Evolutionary conservation across 2,329 filamentous ascomycete species (phyloP).

Genomic region (Cordyceps fumosorosea): DNA sequence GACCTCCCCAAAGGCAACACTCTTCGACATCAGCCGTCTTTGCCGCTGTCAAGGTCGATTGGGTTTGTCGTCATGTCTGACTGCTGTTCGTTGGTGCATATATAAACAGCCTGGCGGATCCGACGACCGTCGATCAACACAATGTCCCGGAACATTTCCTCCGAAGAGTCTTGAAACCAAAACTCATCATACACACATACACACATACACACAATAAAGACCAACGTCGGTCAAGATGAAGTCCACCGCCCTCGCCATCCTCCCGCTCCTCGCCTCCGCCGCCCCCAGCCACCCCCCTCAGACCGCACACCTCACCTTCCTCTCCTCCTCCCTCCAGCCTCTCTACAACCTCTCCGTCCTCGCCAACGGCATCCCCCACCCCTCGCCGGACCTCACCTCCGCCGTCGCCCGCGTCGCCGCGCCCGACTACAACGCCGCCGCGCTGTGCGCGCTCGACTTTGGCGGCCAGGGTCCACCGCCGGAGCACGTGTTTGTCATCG

Average conservation of each 20-base stretch:
- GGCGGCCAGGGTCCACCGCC: too few relatives aligned
- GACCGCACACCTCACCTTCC: conserved; percentile 37
- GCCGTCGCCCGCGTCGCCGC: conserved; percentile 35
- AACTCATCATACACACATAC: not conserved
- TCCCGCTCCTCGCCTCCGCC: not conserved
- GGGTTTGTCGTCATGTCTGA: too few relatives aligned
- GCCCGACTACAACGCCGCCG: conserved; percentile 36
- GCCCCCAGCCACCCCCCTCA: conserved; percentile 22
- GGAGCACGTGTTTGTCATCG: conserved; percentile 21
- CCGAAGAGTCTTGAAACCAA: too few relatives aligned
- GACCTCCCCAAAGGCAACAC: conserved; percentile 16
- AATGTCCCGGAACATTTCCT: too few relatives aligned
- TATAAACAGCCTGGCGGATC: too few relatives aligned
- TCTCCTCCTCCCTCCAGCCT: conserved; percentile 30
- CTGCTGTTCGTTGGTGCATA: too few relatives aligned
- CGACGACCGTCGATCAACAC: too few relatives aligned
- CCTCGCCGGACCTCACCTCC: conserved; percentile 35
- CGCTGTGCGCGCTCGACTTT: conserved; percentile 34
- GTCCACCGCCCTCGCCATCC: not conserved
- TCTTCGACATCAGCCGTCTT: not conserved
- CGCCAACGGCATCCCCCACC: conserved; percentile 32
- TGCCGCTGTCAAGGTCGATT: too few relatives aligned
- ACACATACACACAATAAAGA: not conserved
- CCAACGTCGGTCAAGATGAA: conserved; percentile 17
- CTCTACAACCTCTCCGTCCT: conserved; percentile 34